Base-by-base conservation (phyloP, 2,329 filamentous ascomycete species). In the Sclerotinia sclerotiorum region DNA sequence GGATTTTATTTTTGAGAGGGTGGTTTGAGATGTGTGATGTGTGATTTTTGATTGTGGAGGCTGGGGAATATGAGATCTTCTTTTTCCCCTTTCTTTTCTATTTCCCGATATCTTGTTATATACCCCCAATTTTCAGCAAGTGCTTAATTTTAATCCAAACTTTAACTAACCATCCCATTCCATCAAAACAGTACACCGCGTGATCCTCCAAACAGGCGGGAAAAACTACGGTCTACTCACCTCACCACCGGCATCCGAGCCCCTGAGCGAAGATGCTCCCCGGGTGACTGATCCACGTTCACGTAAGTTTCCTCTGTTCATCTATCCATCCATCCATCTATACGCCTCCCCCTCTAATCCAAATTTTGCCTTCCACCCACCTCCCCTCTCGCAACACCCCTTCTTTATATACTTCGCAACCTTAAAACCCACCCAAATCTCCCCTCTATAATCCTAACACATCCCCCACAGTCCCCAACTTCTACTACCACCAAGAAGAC, bases 401-500 rank as follows among this genome's bases (percentile, higher is more conserved):
- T 6, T 17, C 21, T 29, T 13, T 11, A 56, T 5, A 56, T 29
- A 19, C 3, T 19, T 21, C 21, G 10, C 27, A 54, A 19, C 27
- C 29, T 19, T n/a, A n/a, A n/a, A n/a, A n/a, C n/a, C n/a, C n/a
- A n/a, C n/a, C n/a, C 29, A 8, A 19, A 54, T 32, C 35, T 11
- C 35, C 35, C 21, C 4, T n/a, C n/a, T n/a, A n/a, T n/a, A n/a
- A n/a, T n/a, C 21, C 57, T 60, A 44, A 60, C 17, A 13, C 10
- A 13, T 10, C 13, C 6, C n/a, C 24, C 42, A 46, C 44, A 60
- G 39, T 62, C 8, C 55, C 65, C 3, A 60, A 56, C n/a, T 67
- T 67, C 27, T 67, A 67, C 8, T 61, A 61, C 32, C 32, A 4
- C 2, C 65, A 67, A n/a, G 65, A 67, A 51, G 65, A 67, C 27